phyloP scores from a whole-genome alignment of 306 rosid genomes.

The Sophora flavescens region DNA sequence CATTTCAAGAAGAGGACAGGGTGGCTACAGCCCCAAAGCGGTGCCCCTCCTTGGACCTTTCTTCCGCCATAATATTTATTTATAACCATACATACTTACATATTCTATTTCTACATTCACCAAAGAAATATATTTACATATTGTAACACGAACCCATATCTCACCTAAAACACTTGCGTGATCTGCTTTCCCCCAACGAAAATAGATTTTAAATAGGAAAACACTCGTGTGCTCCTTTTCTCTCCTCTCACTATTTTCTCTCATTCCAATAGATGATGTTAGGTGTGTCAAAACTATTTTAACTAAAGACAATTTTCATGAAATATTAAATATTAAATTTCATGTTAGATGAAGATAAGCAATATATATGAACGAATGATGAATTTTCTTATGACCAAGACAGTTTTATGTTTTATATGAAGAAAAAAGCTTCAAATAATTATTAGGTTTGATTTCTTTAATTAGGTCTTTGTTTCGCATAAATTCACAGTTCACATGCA shows the following conservation, averaged over 20 bases:
- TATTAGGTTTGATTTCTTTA: slow-evolving; percentile 6
- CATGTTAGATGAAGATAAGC: background rate
- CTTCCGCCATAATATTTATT: slow-evolving; percentile 43
- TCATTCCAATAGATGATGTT: slow-evolving; percentile 29
- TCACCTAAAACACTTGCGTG: slow-evolving; percentile 44
- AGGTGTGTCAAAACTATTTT: slow-evolving; percentile 36
- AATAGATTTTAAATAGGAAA: background rate
- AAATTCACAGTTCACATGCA: slow-evolving; percentile 45
- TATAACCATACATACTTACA: background rate
- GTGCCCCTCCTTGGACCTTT: slow-evolving; percentile 82
- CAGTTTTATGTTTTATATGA: no score
- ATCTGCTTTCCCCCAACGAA: background rate
- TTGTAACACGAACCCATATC: slow-evolving; percentile 30
- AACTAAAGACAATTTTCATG: slow-evolving; percentile 30
- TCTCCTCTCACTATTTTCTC: background rate
- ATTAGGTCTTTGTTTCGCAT: slow-evolving; percentile 4
- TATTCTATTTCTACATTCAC: slow-evolving; percentile 3
- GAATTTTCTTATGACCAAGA: background rate
- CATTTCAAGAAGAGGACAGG: slow-evolving; percentile 76
- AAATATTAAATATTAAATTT: background rate
- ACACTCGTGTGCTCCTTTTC: slow-evolving; percentile 22
- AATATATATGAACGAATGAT: background rate
- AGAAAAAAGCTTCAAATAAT: background rate
- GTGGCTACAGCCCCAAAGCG: slow-evolving; percentile 83
- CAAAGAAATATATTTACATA: background rate